Percentiles rank a stretch among this genome's conserved stretches.
Evolutionary conservation across 2,329 filamentous ascomycete species (phyloP).

Genomic region (Tolypocladium inflatum): DNA sequence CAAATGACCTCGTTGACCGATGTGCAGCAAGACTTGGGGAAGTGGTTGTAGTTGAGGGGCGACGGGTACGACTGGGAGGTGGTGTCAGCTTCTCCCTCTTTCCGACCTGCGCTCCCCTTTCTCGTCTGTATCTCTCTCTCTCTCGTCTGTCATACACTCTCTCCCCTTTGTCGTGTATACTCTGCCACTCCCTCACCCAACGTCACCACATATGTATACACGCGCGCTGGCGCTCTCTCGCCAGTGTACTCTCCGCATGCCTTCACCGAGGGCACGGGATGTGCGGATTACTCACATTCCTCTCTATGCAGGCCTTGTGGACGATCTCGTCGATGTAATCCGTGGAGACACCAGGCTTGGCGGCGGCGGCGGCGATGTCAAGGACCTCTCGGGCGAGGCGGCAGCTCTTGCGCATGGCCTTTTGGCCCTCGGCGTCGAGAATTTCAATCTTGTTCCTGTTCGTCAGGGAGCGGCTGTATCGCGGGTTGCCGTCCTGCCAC

Average conservation of each 20-base stretch:
- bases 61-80: constrained; percentile 77
- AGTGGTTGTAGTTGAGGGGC: constrained; percentile 88
- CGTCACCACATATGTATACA: not conserved
- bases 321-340: constrained; percentile 93
- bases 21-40: constrained; percentile 96
- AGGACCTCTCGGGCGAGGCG: constrained; percentile 80
- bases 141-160: not conserved
- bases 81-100: constrained; percentile 3
- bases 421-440: constrained; percentile 68
- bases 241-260: not conserved
- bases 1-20: constrained; percentile 97
- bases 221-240: not conserved
- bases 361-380: constrained; percentile 76
- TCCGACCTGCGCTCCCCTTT: not conserved
- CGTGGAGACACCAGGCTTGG: constrained; percentile 87
- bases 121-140: not conserved
- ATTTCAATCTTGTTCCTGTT: constrained; percentile 75
- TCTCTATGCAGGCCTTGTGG: constrained; percentile 88
- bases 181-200: not conserved
- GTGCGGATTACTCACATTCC: constrained; percentile 55
- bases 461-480: constrained; percentile 48
- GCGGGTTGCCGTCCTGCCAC: constrained; percentile 69
- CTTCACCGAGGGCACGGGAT: not conserved
- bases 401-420: constrained; percentile 90
- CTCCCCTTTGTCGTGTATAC: not conserved